Base-by-base conservation (phyloP, 257 asterid species). In the Marsdenia floribunda region DNA sequence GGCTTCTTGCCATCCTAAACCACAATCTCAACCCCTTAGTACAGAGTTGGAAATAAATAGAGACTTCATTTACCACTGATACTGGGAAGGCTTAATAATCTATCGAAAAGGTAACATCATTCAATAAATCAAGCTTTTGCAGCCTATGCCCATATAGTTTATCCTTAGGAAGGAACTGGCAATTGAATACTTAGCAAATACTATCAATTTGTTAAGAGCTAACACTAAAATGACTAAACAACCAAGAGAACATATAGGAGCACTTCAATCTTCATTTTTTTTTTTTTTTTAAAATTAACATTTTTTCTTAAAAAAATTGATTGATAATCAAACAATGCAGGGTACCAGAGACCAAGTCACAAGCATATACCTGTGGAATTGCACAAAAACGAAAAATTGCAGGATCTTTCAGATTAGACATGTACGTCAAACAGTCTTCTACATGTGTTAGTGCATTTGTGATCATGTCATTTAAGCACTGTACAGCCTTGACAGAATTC, bases 401-500 rank as follows among this genome's bases (percentile, higher is more conserved):
- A 73, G 97, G 96, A 85, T 92, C 89, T 64, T 81, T 82, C 83
- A 94, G 83, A 81, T 72, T 87, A 70, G 89, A 83, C 97, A 90
- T 83, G 85, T 90, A 94, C 15, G 73, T 86, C 79, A 92, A 86
- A 86, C 90, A 86, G 78, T 92, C 97, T 85, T 92, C 97, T 18
- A 82, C 90, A 79, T 92, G 99, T 46, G 71, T 2, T 70, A 92
- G 83, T 83, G 99, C 95, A 83, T 94, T 89, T 79, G 99, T 88
- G 84, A 94, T 89, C 99, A 94, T 94, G 68, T 92, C 99, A 82
- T 94, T 94, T 76, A 92, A 85, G 87, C 97, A 94, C 66, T 94
- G 96, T 70, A 94, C 97, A 53, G 99, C 97, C 86, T 92, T 89
- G 75, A 72, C 92, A 44, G 99, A 92, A 84, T 90, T 90, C 70